phyloP scores from a whole-genome alignment of 371 early-diverging fungal species.

The Haplosporangium sp. region DNA sequence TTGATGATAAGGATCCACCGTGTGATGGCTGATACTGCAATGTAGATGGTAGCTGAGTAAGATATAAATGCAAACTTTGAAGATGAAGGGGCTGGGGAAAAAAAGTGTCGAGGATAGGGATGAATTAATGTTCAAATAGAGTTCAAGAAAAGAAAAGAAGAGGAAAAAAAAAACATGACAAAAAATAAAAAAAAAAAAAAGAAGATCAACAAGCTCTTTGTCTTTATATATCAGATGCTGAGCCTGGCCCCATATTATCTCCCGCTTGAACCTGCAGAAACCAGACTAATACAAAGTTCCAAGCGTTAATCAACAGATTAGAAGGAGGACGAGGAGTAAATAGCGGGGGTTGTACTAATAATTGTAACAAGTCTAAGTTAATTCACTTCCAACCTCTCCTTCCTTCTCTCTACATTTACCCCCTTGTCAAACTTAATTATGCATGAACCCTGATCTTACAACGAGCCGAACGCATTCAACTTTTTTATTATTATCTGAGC shows the following conservation, averaged over 20 bases:
- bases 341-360: background rate
- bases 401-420: background rate
- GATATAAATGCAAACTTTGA: background rate
- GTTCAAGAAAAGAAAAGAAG: background rate
- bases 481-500: background rate
- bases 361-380: background rate
- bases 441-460: background rate
- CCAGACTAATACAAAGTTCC: background rate
- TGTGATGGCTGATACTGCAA: no score
- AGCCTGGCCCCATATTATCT: background rate
- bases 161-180: background rate
- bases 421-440: background rate
- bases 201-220: background rate
- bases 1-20: no score
- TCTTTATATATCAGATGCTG: background rate
- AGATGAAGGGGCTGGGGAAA: background rate
- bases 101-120: background rate
- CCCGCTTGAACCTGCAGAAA: background rate
- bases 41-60: background rate
- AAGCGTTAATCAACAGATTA: background rate
- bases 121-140: background rate
- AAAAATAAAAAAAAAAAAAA: no score
- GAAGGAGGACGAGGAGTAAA: background rate
- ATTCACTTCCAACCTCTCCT: background rate
- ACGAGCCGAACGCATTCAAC: background rate